Conservation (phyloP, 1,139 yeast species). For the Zygosaccharomyces pseudobailii region DNA sequence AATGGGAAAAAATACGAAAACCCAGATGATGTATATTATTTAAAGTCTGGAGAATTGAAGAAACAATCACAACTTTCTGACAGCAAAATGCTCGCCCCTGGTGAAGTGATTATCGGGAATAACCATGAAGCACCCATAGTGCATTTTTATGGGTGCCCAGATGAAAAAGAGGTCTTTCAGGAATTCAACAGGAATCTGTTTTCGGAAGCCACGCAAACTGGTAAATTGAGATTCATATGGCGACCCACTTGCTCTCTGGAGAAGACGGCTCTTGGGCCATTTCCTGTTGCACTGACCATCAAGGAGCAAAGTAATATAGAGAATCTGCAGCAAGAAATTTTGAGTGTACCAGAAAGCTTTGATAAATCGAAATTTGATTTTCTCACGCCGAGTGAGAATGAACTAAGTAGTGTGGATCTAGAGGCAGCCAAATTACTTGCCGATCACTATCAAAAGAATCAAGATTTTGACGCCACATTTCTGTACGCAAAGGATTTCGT, state of each 20-base stretch:
- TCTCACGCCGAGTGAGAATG: constrained; percentile 24
- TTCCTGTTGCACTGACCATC: constrained; percentile 17
- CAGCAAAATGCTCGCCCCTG: constrained; percentile 5
- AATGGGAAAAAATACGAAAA: constrained; percentile 21
- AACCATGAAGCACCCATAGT: constrained; percentile 34
- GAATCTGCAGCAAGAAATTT: not conserved
- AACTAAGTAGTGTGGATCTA: constrained; percentile 40
- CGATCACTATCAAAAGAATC: constrained; percentile 28
- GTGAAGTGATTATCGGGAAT: constrained; percentile 27
- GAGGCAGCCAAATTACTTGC: constrained; percentile 46
- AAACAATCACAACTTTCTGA: constrained; percentile 22
- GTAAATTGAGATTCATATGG: constrained; percentile 71
- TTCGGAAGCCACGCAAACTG: constrained; percentile 51
- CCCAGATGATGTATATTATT: constrained; percentile 31
- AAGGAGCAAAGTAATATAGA: constrained; percentile 10
- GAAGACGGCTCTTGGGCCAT: constrained; percentile 4
- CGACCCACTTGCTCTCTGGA: constrained; percentile 46
- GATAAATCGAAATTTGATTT: constrained; percentile 6
- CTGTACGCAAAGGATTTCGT: constrained; percentile 39
- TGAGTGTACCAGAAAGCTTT: constrained; percentile 17
- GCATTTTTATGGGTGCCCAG: constrained; percentile 45
- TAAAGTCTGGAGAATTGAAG: constrained; percentile 28
- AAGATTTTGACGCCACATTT: constrained; percentile 32
- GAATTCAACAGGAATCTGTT: constrained; percentile 56
- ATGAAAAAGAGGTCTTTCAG: constrained; percentile 48